phyloP scores from a whole-genome alignment of 441 rosid genomes.

The Syzygium malaccense region DNA sequence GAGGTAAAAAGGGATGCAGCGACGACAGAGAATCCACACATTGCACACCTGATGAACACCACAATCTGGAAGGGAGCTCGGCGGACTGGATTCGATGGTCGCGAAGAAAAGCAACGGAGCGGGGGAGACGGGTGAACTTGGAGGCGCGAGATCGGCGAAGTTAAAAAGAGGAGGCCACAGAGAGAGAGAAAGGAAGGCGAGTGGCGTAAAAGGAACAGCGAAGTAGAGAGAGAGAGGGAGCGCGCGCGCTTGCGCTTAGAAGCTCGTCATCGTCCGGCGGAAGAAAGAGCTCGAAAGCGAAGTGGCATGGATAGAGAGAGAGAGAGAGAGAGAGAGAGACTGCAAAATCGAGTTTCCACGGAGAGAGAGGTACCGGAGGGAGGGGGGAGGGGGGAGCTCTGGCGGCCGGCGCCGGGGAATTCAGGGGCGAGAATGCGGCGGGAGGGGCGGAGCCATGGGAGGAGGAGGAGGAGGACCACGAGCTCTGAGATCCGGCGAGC shows the following conservation, averaged over 20 bases:
- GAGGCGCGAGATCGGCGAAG: conserved; percentile 16
- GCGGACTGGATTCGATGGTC: neutral
- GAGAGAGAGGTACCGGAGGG: neutral
- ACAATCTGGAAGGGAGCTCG: neutral
- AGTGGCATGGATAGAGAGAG: neutral
- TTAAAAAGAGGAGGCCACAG: neutral
- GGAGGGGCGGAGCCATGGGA: conserved; percentile 1
- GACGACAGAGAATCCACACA: neutral
- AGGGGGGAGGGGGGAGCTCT: neutral
- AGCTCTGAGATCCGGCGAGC: neutral
- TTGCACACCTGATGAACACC: neutral
- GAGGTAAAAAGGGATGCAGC: conserved; percentile 11
- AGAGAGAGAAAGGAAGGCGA: neutral
- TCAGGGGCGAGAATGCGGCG: conserved; percentile 9
- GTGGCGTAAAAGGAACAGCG: neutral
- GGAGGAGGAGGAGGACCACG: neutral
- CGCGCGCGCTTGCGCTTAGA: neutral
- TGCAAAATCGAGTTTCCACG: neutral
- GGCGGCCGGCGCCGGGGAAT: conserved; percentile 24
- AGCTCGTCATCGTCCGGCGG: neutral
- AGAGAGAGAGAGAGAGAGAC: neutral
- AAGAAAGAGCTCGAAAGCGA: neutral
- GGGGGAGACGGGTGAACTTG: neutral
- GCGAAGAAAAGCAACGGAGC: conserved; percentile 18
- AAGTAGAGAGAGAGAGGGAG: neutral